Conservation (phyloP, 1,284 basidiomycete genomes). For the Vanrija humicola region DNA sequence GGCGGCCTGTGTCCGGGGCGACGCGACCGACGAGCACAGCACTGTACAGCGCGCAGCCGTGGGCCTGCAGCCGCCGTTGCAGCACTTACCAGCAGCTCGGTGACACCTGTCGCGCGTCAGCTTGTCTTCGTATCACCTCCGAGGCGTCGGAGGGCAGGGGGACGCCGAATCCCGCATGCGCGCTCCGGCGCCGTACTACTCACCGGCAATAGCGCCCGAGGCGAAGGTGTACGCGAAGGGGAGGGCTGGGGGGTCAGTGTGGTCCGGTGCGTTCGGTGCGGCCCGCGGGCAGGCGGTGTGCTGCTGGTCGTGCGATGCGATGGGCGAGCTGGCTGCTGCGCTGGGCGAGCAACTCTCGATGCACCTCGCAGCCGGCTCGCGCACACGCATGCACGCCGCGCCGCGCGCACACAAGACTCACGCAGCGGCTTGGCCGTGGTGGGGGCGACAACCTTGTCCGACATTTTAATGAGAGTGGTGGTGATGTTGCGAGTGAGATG, state of each 20-base stretch:
- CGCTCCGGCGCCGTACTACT: slow-evolving; percentile 43
- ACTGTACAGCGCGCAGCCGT: too few species aligned
- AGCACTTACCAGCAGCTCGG: slow-evolving; percentile 67
- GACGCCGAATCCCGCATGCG: not conserved
- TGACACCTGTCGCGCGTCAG: slow-evolving; percentile 49
- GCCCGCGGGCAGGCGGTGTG: not conserved
- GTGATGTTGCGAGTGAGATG: not conserved
- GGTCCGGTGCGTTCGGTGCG: not conserved
- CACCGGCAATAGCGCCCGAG: slow-evolving; percentile 82
- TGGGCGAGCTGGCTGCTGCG: too few species aligned
- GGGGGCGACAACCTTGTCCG: not conserved
- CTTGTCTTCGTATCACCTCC: not conserved
- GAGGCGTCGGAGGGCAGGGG: not conserved
- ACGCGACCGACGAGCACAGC: too few species aligned
- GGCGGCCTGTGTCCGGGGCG: too few species aligned
- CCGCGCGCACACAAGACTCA: not conserved
- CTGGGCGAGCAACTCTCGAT: too few species aligned
- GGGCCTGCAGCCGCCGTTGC: too few species aligned
- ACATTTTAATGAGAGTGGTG: not conserved
- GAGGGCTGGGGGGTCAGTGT: slow-evolving; percentile 55
- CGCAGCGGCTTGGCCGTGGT: slow-evolving; percentile 4
- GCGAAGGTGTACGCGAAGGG: slow-evolving; percentile 84
- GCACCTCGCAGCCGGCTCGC: too few species aligned
- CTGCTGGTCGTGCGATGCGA: not conserved
- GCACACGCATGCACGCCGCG: too few species aligned